Percentiles rank a stretch among this genome's conserved stretches.
Conservation (phyloP, 495 filamentous ascomycete species). For the Xylaria palmicola region DNA sequence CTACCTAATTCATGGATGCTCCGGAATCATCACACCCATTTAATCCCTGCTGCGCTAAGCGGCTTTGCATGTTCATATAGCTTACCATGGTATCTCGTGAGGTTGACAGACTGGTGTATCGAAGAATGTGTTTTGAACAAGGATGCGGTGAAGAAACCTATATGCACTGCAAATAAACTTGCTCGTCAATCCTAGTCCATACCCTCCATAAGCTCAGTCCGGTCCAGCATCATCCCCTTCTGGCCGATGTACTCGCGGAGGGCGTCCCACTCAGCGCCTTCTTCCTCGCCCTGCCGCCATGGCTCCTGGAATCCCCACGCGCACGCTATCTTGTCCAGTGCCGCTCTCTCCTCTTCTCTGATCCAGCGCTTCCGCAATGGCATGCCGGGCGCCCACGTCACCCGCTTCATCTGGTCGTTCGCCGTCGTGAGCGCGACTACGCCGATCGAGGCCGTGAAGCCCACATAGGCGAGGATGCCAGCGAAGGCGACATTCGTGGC, state of each 20-base stretch:
- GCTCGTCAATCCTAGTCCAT: constrained; percentile 60
- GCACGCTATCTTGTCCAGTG: constrained; percentile 78
- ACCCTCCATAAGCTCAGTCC: constrained; percentile 82
- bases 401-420: constrained; percentile 93
- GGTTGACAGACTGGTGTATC: too few species aligned
- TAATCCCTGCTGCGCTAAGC: too few species aligned
- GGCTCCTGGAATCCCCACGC: constrained; percentile 86
- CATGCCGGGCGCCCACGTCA: constrained; percentile 80
- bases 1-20: too few species aligned
- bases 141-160: too few species aligned
- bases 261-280: constrained; percentile 82
- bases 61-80: too few species aligned
- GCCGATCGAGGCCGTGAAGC: constrained; percentile 73
- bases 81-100: too few species aligned
- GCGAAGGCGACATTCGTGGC: constrained; percentile 78
- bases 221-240: constrained; percentile 87
- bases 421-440: constrained; percentile 78
- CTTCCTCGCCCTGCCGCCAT: constrained; percentile 82
- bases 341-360: constrained; percentile 87
- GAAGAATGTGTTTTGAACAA: too few species aligned
- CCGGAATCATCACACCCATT: too few species aligned
- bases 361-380: constrained; percentile 85
- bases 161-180: background rate
- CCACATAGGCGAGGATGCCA: constrained; percentile 78
- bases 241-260: constrained; percentile 76